Base-by-base conservation (phyloP, 2,329 filamentous ascomycete genomes). In the Fusarium piperis region DNA sequence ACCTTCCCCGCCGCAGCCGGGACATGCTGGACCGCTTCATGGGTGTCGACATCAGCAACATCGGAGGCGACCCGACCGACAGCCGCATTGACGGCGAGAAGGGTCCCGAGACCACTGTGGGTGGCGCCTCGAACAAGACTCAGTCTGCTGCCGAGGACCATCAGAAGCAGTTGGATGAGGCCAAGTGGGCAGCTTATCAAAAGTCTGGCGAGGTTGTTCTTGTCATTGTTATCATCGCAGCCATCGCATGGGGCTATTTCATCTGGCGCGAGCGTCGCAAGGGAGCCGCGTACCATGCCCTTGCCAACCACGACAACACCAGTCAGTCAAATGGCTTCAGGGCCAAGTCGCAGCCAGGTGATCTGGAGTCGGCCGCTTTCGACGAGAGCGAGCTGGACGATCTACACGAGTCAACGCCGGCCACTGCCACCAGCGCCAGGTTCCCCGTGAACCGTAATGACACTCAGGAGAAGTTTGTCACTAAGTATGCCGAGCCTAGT, bases 21-120 rank as follows among this genome's bases (percentile, higher is more conserved):
- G 96, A 98, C 80, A 99, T 99, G 96, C 90, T 99, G 16, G 95
- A 99, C 81, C 93, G 96, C 41, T 97, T 99, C 83, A 94, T 98
- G 88, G 90, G 90, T 55, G 94, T 99, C 41, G 94, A 98, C 78
- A 97, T 98, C 73, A 92, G 90, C 75, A 92, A 89, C 77, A 97
- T 98, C 72, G 95, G 95, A 65, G 95, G 94, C 57, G 84, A 85
- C 58, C 94, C 94, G 0, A 88, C 91, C 1, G 93, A 97, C 80
- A 94, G 91, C 64, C 88, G 89, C 33, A 92, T 97, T 62, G 94
- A 97, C 78, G 95, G 95, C 62, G 93, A 97, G 80, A 94, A 94
- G 79, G 89, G 92, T 1, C 90, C 90, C 7, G 88, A 93, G 74
- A 94, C 93, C 1, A 92, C 91, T 18, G 93, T 96, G 3, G 93